Conservation (phyloP, 1,284 basidiomycete genomes). For the Melampsora americana region DNA sequence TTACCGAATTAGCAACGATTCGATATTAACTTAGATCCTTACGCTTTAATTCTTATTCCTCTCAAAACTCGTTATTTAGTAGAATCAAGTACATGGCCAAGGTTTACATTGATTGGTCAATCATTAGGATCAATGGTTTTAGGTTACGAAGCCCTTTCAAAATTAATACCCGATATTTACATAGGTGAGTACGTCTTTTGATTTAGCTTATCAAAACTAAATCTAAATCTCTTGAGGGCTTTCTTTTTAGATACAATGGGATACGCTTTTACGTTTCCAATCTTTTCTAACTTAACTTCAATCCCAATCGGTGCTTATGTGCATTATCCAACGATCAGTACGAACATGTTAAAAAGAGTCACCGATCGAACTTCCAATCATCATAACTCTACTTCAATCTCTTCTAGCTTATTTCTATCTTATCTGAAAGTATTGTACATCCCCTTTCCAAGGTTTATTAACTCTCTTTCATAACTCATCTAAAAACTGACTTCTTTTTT, state of each 20-base stretch:
- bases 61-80: conserved; percentile 69
- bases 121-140: conserved; percentile 80
- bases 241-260: conserved; percentile 90
- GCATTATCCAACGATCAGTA: conserved; percentile 94
- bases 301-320: conserved; percentile 80
- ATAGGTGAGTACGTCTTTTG: conserved; percentile 64
- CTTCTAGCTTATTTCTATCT: conserved; percentile 64
- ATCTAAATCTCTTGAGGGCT: neutral
- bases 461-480: too few relatives aligned
- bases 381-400: conserved; percentile 66
- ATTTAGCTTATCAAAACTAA: conserved; percentile 8
- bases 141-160: conserved; percentile 70
- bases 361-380: conserved; percentile 62
- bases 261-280: conserved; percentile 86
- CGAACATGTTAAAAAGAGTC: conserved; percentile 86
- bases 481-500: conserved; percentile 3
- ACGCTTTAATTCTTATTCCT: conserved; percentile 71
- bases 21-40: conserved; percentile 68
- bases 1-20: conserved; percentile 89
- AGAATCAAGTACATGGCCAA: conserved; percentile 77
- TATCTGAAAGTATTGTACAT: conserved; percentile 70
- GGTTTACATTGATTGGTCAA: conserved; percentile 87
- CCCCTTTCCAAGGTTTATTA: neutral
- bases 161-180: conserved; percentile 78
- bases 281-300: conserved; percentile 62